A percentile compares a stretch with the other conserved stretches of the same genome.
Evolutionary conservation across 2,329 filamentous ascomycete genomes (phyloP).

Genomic region (Paracorniculantispora psalliotae): DNA sequence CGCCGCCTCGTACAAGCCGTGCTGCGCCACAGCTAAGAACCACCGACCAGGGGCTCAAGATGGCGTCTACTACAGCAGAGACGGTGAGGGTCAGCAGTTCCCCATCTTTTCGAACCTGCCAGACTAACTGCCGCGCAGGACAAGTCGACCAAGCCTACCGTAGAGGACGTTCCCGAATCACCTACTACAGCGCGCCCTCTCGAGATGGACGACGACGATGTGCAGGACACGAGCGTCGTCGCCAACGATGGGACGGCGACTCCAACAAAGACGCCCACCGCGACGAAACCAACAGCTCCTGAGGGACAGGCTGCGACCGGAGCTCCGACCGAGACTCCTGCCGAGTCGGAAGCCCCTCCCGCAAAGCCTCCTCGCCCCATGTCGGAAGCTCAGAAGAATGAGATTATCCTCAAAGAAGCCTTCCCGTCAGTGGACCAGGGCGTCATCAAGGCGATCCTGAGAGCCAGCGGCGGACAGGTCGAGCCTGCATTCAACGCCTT

Average conservation of each 20-base stretch:
- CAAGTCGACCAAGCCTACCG: conserved; percentile 31
- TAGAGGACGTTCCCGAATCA: conserved; percentile 50
- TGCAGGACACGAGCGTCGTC: conserved; percentile 54
- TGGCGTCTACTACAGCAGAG: conserved; percentile 15
- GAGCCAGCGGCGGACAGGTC: conserved; percentile 78
- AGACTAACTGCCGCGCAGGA: conserved; percentile 26
- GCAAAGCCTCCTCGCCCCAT: conserved; percentile 81
- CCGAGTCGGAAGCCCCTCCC: conserved; percentile 48
- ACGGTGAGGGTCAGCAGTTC: conserved; percentile 9
- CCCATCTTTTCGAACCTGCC: neutral
- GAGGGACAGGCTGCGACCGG: conserved; percentile 22
- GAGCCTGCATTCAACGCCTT: conserved; percentile 95
- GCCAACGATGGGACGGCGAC: conserved; percentile 34
- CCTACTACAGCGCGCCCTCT: conserved; percentile 61
- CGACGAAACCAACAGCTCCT: conserved; percentile 21
- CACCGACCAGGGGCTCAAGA: conserved; percentile 13
- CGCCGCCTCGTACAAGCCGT: neutral
- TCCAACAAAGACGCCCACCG: conserved; percentile 14
- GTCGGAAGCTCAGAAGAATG: conserved; percentile 77
- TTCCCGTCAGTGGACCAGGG: conserved; percentile 77
- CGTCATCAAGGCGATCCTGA: conserved; percentile 82
- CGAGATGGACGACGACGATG: conserved; percentile 66
- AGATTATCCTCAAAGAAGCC: conserved; percentile 84
- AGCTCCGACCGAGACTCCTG: conserved; percentile 17
- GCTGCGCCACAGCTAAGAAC: conserved; percentile 9